Evolutionary conservation across 208 protist genomes (phyloP).

Genomic region (Leishmania amazonensis): DNA sequence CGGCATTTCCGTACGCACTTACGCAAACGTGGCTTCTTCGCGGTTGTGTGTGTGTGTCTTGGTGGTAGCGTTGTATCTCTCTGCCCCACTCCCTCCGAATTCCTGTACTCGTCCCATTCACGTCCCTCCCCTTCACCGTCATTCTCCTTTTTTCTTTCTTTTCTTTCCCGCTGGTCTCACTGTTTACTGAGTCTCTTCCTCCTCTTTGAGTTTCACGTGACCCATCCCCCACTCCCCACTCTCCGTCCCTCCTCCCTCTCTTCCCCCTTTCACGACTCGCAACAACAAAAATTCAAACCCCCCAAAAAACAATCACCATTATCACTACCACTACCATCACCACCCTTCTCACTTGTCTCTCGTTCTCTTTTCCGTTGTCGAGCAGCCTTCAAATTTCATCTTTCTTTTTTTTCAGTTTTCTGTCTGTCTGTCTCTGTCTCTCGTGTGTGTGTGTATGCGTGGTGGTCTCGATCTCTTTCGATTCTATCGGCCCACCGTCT

Average conservation of each 20-base stretch:
- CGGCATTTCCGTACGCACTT: neutral
- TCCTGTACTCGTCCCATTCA: too few species aligned
- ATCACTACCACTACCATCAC: too few species aligned
- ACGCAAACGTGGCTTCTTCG: neutral
- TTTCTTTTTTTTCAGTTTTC: neutral
- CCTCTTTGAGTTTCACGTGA: neutral
- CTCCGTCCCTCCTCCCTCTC: neutral
- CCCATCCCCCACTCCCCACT: neutral
- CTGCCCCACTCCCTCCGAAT: neutral
- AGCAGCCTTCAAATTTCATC: neutral
- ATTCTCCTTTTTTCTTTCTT: neutral
- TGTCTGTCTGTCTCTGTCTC: neutral
- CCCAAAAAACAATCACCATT: too few species aligned
- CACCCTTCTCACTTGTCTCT: neutral
- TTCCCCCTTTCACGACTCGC: neutral
- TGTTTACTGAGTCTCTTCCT: neutral
- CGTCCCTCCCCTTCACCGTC: neutral
- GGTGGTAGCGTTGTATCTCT: neutral
- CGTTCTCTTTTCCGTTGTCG: neutral
- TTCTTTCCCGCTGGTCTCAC: neutral
- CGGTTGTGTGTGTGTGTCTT: neutral
- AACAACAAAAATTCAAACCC: too few species aligned
- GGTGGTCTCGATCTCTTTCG: neutral
- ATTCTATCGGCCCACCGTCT: neutral
- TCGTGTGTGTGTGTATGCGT: neutral